These are phyloP conservation scores for Russula lepida DNA, from an alignment of 768 basidiomycete species.

Conservation along the genomic window DNA sequence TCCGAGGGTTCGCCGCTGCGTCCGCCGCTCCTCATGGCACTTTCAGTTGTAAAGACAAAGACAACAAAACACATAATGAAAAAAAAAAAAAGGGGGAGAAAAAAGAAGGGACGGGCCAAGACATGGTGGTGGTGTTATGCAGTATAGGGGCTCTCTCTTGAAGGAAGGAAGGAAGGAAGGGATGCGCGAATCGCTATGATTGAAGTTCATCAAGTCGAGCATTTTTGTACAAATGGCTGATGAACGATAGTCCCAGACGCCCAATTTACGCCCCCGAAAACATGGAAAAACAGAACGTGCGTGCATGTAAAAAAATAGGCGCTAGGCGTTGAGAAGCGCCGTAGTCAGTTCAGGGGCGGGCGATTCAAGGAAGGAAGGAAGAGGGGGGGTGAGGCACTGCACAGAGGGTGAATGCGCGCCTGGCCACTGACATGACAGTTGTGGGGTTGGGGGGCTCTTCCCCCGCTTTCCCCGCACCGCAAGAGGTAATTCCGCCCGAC, in stretches of 20 bases:
- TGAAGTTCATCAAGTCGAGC: not conserved
- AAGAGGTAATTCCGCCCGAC: constrained; percentile 5
- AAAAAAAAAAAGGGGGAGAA: not conserved
- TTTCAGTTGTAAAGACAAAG: not conserved
- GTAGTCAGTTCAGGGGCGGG: not conserved
- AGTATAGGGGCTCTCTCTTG: not conserved
- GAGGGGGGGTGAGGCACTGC: no score
- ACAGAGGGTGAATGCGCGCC: not conserved
- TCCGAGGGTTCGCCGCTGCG: not conserved
- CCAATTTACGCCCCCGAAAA: not conserved
- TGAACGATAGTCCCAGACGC: not conserved
- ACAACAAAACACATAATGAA: not conserved
- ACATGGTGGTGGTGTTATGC: not conserved
- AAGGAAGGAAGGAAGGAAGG: no score
- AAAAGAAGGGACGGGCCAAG: no score
- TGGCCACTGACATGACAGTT: not conserved
- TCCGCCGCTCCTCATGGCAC: not conserved
- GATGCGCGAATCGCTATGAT: not conserved
- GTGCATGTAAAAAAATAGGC: not conserved
- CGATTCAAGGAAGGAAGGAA: not conserved
- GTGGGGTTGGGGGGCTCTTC: not conserved
- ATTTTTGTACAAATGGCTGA: not conserved
- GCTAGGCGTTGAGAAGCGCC: not conserved
- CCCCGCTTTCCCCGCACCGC: constrained; percentile 5
- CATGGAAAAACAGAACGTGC: not conserved